These are phyloP conservation scores for Gaertneriomyces semiglobifer DNA, from an alignment of 192 early-diverging fungal species.

Conservation along the genomic window DNA sequence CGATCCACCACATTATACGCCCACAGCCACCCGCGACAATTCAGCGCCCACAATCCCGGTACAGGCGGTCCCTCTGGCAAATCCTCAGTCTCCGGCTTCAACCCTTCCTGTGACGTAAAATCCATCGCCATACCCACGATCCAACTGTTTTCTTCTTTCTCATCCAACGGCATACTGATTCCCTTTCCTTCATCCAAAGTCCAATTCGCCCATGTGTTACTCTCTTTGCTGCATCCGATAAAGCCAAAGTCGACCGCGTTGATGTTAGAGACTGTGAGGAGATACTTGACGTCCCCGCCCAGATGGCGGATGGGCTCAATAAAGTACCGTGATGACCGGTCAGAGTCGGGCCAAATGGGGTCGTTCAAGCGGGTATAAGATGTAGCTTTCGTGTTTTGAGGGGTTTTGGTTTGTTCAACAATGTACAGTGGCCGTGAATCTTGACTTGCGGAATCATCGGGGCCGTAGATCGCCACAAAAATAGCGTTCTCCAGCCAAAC, in stretches of 20 bases:
- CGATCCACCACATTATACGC: constrained; percentile 67
- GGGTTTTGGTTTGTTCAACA: constrained; percentile 44
- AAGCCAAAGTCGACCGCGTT: constrained; percentile 34
- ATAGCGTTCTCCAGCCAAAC: constrained; percentile 72
- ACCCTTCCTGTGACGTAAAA: constrained; percentile 54
- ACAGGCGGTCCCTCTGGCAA: constrained; percentile 52
- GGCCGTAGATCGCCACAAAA: constrained; percentile 66
- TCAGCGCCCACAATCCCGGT: constrained; percentile 72
- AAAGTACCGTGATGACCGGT: constrained; percentile 54
- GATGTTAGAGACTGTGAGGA: constrained; percentile 11
- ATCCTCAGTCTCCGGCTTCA: constrained; percentile 54
- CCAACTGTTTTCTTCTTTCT: constrained; percentile 56
- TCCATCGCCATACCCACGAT: constrained; percentile 74
- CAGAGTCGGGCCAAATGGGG: constrained; percentile 51
- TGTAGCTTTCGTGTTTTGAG: constrained; percentile 22
- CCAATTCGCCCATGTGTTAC: constrained; percentile 63
- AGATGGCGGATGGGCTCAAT: constrained; percentile 57
- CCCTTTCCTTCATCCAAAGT: constrained; percentile 55
- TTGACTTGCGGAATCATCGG: constrained; percentile 40
- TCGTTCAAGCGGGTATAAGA: constrained; percentile 55
- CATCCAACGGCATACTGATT: constrained; percentile 57
- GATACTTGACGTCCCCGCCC: constrained; percentile 35
- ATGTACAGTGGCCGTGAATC: constrained; percentile 38
- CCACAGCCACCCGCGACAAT: constrained; percentile 57
- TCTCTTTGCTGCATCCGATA: constrained; percentile 45